Conservation (phyloP, 768 basidiomycete genomes). For the Amanita exitialis region DNA sequence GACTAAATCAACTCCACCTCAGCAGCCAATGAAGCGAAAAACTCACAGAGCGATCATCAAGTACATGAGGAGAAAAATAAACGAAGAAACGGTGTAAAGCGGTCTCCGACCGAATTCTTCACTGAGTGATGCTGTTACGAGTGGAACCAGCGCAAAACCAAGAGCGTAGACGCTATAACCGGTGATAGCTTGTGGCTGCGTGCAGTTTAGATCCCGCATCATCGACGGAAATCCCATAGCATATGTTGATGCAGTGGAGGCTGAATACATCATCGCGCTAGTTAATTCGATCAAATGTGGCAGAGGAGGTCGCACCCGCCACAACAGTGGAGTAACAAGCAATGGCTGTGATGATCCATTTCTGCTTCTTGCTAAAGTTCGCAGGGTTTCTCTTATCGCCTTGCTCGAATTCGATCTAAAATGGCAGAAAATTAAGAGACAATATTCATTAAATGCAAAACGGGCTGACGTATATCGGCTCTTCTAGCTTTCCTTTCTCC, state of each 20-base stretch:
- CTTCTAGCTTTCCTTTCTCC: not conserved
- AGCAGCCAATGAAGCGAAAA: not conserved
- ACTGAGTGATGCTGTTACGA: conserved; percentile 59
- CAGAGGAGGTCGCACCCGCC: conserved; percentile 24
- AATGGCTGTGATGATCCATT: conserved; percentile 20
- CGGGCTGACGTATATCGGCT: not conserved
- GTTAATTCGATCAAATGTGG: not conserved
- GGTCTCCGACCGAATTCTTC: conserved; percentile 65
- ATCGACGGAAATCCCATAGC: conserved; percentile 48
- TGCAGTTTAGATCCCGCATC: conserved; percentile 37
- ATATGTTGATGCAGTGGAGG: conserved; percentile 41
- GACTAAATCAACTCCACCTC: not conserved
- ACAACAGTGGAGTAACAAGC: conserved; percentile 39
- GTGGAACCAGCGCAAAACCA: conserved; percentile 54
- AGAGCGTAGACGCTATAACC: conserved; percentile 45
- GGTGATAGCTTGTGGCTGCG: conserved; percentile 33
- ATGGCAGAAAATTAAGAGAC: not conserved
- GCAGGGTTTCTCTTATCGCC: conserved; percentile 29
- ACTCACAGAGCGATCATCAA: conserved; percentile 35
- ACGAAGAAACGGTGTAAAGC: conserved; percentile 40
- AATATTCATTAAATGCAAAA: not conserved
- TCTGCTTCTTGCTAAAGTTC: conserved; percentile 24
- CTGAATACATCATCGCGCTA: conserved; percentile 19
- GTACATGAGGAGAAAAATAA: conserved; percentile 43
- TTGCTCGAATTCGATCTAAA: conserved; percentile 6